Conservation (phyloP, 371 early-diverging fungal species). For the Mortierella sp. region DNA sequence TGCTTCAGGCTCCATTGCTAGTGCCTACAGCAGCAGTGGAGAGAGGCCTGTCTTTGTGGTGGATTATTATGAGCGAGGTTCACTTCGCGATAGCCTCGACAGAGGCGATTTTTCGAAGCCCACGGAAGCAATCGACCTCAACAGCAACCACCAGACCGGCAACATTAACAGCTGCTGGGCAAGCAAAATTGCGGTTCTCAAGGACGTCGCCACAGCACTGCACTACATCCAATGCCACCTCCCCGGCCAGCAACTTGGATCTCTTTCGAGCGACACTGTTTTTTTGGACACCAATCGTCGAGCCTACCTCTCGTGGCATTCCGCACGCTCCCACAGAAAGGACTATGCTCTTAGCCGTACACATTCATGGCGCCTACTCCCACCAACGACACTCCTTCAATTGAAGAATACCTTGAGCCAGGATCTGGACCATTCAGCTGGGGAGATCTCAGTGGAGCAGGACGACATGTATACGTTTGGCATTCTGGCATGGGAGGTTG, state of each 20-base stretch:
- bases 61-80: slow-evolving; percentile 29
- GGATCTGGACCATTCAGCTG: not conserved
- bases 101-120: slow-evolving; percentile 20
- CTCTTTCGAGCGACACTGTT: slow-evolving; percentile 25
- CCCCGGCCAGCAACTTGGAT: slow-evolving; percentile 31
- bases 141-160: not conserved
- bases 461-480: slow-evolving; percentile 52
- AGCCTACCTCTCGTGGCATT: slow-evolving; percentile 40
- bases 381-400: slow-evolving; percentile 20
- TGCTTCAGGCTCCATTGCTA: slow-evolving; percentile 10
- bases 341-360: slow-evolving; percentile 15
- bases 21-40: not conserved
- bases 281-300: slow-evolving; percentile 25
- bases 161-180: not conserved
- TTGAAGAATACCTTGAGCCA: not conserved
- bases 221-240: slow-evolving; percentile 29
- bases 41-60: slow-evolving; percentile 25
- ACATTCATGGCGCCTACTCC: slow-evolving; percentile 25
- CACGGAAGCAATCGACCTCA: not conserved
- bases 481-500: slow-evolving; percentile 39
- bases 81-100: slow-evolving; percentile 34
- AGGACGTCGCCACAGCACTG: slow-evolving; percentile 35
- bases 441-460: slow-evolving; percentile 2
- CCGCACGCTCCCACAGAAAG: not conserved
- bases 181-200: slow-evolving; percentile 26